Conservation (phyloP, 2,329 filamentous ascomycete species). For the Fusarium nygamai region DNA sequence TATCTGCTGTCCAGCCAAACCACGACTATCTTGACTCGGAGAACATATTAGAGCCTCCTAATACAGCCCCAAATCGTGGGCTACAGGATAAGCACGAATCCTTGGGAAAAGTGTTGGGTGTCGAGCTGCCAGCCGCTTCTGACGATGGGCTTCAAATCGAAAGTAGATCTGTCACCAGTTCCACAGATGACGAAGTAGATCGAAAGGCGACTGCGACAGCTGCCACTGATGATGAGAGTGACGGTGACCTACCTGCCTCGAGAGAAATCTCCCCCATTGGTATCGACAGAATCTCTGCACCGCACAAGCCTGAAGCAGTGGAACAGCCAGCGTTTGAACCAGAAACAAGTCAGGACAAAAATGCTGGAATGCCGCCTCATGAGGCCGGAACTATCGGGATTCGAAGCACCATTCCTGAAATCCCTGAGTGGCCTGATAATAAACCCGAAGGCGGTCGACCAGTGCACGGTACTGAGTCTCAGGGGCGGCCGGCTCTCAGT, state of each 20-base stretch:
- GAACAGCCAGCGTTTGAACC: neutral
- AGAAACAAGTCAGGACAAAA: neutral
- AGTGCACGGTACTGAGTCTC: neutral
- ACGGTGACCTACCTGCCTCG: slow-evolving; percentile 8
- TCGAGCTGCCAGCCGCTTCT: neutral
- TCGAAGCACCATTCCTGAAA: neutral
- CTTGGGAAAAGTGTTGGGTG: neutral
- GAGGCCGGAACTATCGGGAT: neutral
- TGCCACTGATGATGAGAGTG: slow-evolving; percentile 20
- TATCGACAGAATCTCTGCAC: slow-evolving; percentile 4
- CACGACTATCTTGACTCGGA: neutral
- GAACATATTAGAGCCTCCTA: neutral
- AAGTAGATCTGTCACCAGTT: neutral
- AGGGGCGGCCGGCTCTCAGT: neutral
- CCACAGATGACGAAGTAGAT: neutral
- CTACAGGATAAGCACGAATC: neutral
- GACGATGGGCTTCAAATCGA: neutral
- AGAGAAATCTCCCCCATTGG: slow-evolving; percentile 9
- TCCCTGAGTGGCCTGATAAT: neutral
- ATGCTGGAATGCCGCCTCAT: neutral
- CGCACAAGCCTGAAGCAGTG: neutral
- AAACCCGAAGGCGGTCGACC: neutral
- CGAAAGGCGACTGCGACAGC: neutral
- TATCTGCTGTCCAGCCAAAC: neutral
- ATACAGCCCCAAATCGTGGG: neutral